These are phyloP conservation scores for Venturia effusa DNA, from an alignment of 2,329 filamentous ascomycete genomes.

Conservation along the genomic window DNA sequence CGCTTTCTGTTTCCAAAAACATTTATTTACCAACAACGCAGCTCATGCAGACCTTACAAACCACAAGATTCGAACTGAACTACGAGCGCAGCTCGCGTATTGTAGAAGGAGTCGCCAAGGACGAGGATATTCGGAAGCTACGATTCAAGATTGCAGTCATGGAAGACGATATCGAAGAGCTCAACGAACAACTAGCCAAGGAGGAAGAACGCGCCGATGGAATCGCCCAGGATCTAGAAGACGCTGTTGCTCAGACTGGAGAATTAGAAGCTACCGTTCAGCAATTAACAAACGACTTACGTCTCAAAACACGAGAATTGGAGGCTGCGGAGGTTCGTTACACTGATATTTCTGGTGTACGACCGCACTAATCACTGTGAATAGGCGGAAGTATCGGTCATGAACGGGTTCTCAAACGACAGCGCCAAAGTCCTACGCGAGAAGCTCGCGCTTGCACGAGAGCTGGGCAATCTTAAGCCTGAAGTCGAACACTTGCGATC, in stretches of 20 bases:
- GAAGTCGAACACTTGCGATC: constrained; percentile 52
- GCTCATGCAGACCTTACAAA: constrained; percentile 41
- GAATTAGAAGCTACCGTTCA: constrained; percentile 35
- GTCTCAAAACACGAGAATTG: constrained; percentile 42
- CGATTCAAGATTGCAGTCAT: constrained; percentile 59
- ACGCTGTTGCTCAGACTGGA: constrained; percentile 35
- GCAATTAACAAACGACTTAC: constrained; percentile 39
- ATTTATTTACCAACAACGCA: constrained; percentile 18
- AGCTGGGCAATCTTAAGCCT: constrained; percentile 47
- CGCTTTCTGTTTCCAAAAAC: not conserved
- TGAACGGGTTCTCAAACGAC: constrained; percentile 46
- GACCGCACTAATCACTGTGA: not conserved
- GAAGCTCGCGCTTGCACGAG: constrained; percentile 50
- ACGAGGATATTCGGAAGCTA: constrained; percentile 63
- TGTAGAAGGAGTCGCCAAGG: constrained; percentile 57
- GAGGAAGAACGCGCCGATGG: constrained; percentile 50
- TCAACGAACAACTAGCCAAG: constrained; percentile 52
- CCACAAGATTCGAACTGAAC: constrained; percentile 52
- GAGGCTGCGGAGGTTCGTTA: constrained; percentile 45
- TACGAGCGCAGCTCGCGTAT: constrained; percentile 56
- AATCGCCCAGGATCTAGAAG: constrained; percentile 39
- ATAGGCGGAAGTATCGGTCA: constrained; percentile 60
- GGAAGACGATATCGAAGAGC: constrained; percentile 60
- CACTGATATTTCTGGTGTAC: constrained; percentile 35
- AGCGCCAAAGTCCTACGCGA: constrained; percentile 59